Evolutionary conservation across 306 rosid genomes (phyloP).

Genomic region (Vachellia collinsii): DNA sequence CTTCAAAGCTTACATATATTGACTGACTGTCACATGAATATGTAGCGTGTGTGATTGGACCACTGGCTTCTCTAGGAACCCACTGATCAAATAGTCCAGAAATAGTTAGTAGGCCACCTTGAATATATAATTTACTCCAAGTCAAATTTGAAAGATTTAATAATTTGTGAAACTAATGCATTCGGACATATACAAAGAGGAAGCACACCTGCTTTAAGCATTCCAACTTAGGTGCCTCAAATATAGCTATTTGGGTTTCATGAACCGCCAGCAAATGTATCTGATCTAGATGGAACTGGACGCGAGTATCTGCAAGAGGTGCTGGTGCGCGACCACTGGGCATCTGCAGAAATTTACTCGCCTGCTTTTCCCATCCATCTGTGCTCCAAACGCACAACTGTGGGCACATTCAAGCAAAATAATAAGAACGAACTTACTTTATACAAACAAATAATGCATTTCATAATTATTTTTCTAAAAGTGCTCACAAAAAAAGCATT

Average conservation of each 20-base stretch:
- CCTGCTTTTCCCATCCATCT: slow-evolving; percentile 95
- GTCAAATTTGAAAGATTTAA: neutral
- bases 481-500: slow-evolving; percentile 2
- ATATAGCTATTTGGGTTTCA: slow-evolving; percentile 95
- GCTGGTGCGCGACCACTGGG: slow-evolving; percentile 73
- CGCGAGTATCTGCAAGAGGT: slow-evolving; percentile 86
- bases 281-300: slow-evolving; percentile 95
- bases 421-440: slow-evolving; percentile 26
- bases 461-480: slow-evolving; percentile 8
- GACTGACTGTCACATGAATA: slow-evolving; percentile 93
- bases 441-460: slow-evolving; percentile 3
- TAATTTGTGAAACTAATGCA: slow-evolving; percentile 6
- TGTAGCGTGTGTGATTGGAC: slow-evolving; percentile 93
- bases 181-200: slow-evolving; percentile 1
- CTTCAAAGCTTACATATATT: slow-evolving; percentile 91
- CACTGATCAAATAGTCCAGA: slow-evolving; percentile 52
- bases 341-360: slow-evolving; percentile 71
- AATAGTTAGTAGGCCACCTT: slow-evolving; percentile 28
- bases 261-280: slow-evolving; percentile 86
- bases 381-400: slow-evolving; percentile 98
- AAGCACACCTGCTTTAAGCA: slow-evolving; percentile 84
- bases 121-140: slow-evolving; percentile 2
- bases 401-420: slow-evolving; percentile 29
- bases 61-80: slow-evolving; percentile 76
- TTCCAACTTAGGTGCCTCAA: slow-evolving; percentile 87